These are phyloP conservation scores for Daldinia vernicosa DNA, from an alignment of 495 filamentous ascomycete genomes.

Conservation along the genomic window DNA sequence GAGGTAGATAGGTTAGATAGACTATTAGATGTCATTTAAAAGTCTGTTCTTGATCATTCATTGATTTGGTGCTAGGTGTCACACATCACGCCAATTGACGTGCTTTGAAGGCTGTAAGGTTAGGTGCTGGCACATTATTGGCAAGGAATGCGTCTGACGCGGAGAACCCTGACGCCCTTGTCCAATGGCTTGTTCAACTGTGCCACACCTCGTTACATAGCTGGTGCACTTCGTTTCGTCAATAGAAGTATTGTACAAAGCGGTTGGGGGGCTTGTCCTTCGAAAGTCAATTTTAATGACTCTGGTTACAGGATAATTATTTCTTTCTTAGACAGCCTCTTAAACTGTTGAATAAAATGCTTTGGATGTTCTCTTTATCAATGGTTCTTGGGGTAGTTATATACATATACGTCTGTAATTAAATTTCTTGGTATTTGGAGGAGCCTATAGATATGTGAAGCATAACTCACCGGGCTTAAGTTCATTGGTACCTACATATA, in stretches of 20 bases:
- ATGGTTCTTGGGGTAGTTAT: too few species aligned
- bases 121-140: not conserved
- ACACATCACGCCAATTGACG: slow-evolving; percentile 31
- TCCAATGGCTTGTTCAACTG: not conserved
- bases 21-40: not conserved
- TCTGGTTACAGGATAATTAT: too few species aligned
- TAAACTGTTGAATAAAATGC: too few species aligned
- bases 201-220: not conserved
- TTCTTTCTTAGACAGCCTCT: too few species aligned
- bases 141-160: not conserved
- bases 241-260: not conserved
- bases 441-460: too few species aligned
- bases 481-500: too few species aligned
- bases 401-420: too few species aligned
- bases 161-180: slow-evolving; percentile 8
- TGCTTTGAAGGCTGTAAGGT: slow-evolving; percentile 12
- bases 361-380: too few species aligned
- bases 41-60: too few species aligned
- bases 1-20: not conserved
- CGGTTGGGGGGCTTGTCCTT: not conserved
- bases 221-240: not conserved
- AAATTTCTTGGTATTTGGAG: too few species aligned
- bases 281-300: not conserved
- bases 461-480: too few species aligned
- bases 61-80: not conserved